phyloP scores from a whole-genome alignment of 495 filamentous ascomycete species.

The Achaetomiella virescens region DNA sequence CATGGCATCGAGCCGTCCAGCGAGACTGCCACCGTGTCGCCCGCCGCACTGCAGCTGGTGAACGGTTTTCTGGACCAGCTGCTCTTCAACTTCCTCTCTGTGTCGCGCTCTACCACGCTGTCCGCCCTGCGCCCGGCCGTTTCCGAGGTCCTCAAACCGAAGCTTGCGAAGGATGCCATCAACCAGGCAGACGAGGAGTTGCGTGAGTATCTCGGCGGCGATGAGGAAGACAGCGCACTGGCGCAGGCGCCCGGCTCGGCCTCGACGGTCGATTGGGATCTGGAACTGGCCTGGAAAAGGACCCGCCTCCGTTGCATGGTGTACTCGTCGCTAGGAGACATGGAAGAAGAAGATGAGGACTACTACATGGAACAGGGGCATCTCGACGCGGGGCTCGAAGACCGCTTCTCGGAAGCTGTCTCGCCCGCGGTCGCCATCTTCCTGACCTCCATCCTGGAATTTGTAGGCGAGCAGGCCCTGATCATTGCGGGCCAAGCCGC shows the following conservation, averaged over 20 bases:
- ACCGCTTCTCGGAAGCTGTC: conserved; percentile 58
- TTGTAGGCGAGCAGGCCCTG: conserved; percentile 85
- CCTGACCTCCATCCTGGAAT: conserved; percentile 89
- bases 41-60: conserved; percentile 67
- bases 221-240: conserved; percentile 60
- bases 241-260: conserved; percentile 50
- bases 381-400: conserved; percentile 49
- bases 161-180: conserved; percentile 82
- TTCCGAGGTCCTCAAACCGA: conserved; percentile 78
- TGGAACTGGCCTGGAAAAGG: conserved; percentile 84
- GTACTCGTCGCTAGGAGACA: conserved; percentile 89
- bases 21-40: conserved; percentile 67
- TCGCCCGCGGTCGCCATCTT: conserved; percentile 94
- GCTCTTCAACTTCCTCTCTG: conserved; percentile 76
- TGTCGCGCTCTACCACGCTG: conserved; percentile 76
- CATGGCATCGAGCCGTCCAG: conserved; percentile 56
- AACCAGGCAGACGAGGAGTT: conserved; percentile 86
- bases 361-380: conserved; percentile 69
- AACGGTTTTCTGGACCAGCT: conserved; percentile 94
- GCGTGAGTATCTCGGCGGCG: conserved; percentile 74
- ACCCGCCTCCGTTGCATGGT: conserved; percentile 94
- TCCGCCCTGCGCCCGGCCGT: conserved; percentile 74
- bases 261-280: conserved; percentile 63
- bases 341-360: conserved; percentile 97
- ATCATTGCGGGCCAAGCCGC: conserved; percentile 84